Conservation (phyloP, 805 yeast genomes). For the Blastobotrys mokoenaii region DNA sequence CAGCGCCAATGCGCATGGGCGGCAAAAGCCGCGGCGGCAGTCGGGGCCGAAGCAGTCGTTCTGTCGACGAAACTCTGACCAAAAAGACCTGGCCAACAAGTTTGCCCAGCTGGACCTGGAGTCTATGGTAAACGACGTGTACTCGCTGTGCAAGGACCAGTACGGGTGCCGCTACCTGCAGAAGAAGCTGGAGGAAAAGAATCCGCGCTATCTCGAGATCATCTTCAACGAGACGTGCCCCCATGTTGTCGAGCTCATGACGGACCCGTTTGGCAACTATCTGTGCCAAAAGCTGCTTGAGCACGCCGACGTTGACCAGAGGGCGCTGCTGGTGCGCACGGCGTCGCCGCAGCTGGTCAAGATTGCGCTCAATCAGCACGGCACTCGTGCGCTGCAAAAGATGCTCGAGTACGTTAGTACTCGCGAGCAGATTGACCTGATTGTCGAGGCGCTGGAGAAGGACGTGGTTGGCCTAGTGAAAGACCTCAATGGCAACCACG, state of each 20-base stretch:
- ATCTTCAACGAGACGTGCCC: slow-evolving; percentile 75
- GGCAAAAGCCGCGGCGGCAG: neutral
- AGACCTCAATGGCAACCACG: slow-evolving; percentile 95
- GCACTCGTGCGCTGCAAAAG: slow-evolving; percentile 91
- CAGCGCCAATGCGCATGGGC: neutral
- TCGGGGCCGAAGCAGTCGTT: neutral
- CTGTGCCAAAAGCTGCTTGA: slow-evolving; percentile 85
- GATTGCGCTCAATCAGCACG: slow-evolving; percentile 89
- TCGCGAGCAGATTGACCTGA: slow-evolving; percentile 59
- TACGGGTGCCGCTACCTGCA: slow-evolving; percentile 94
- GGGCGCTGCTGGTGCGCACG: slow-evolving; percentile 57
- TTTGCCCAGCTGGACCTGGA: slow-evolving; percentile 37
- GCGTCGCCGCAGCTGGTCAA: slow-evolving; percentile 67
- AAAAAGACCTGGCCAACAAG: slow-evolving; percentile 7
- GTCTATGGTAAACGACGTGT: slow-evolving; percentile 50
- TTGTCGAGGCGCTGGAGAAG: slow-evolving; percentile 51
- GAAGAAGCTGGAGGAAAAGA: slow-evolving; percentile 59
- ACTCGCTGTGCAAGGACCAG: slow-evolving; percentile 83
- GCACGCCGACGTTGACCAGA: slow-evolving; percentile 58
- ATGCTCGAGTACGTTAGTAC: slow-evolving; percentile 73
- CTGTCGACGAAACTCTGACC: neutral
- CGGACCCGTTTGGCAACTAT: slow-evolving; percentile 89
- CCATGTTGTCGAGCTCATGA: slow-evolving; percentile 81
- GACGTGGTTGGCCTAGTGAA: slow-evolving; percentile 74
- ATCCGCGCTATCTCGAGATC: slow-evolving; percentile 29